Conservation (phyloP, 208 protist species). For the Plasmodiophora brassicae region DNA sequence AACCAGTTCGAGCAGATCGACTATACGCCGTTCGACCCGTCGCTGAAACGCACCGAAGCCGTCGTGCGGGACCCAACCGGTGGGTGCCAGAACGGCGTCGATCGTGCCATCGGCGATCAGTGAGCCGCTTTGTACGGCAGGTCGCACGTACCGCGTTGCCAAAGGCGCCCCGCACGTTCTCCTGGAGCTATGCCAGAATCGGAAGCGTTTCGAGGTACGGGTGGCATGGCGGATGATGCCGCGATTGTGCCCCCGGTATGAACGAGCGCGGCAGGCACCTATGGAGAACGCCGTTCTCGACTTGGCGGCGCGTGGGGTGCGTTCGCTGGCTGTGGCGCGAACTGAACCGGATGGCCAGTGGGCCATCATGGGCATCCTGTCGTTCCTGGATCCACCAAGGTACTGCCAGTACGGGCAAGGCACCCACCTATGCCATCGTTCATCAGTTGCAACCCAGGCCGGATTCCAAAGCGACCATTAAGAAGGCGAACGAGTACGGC, state of each 20-base stretch:
- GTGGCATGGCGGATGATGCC: background rate
- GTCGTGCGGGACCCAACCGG: background rate
- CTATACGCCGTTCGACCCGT: slow-evolving; percentile 38
- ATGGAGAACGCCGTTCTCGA: slow-evolving; percentile 4
- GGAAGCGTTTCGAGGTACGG: background rate
- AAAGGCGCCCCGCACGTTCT: slow-evolving; percentile 34
- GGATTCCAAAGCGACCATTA: slow-evolving; percentile 33
- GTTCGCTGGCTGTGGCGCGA: slow-evolving; percentile 29
- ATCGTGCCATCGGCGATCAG: background rate
- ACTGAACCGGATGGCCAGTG: background rate
- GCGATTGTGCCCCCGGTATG: background rate
- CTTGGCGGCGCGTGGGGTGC: slow-evolving; percentile 28
- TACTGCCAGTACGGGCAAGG: background rate
- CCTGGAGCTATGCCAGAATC: background rate
- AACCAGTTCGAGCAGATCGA: background rate
- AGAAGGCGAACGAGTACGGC: background rate
- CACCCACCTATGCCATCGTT: background rate
- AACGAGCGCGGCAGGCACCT: background rate
- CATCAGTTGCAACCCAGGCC: background rate
- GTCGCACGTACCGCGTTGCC: background rate
- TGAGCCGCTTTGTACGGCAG: background rate
- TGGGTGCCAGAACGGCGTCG: background rate
- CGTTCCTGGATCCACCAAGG: slow-evolving; percentile 41
- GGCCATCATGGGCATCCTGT: background rate
- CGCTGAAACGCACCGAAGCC: slow-evolving; percentile 39